A percentile compares a stretch with the other conserved stretches of the same genome.
Evolutionary conservation across 2,329 filamentous ascomycete species (phyloP).

Genomic region (Lachnellula hyalina): DNA sequence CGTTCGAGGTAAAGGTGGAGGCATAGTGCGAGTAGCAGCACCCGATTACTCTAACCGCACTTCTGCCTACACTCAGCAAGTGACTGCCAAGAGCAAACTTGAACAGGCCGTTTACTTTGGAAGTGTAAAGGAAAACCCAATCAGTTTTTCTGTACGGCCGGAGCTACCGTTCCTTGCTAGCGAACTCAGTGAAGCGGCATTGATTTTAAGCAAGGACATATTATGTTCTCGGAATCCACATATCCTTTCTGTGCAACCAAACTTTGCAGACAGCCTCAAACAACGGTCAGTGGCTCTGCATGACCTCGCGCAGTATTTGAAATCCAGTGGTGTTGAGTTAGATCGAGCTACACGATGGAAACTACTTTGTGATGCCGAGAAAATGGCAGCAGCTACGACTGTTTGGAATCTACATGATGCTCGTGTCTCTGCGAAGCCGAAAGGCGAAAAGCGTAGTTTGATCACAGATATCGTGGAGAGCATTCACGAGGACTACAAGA

Average conservation of each 20-base stretch:
- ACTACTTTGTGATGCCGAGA: constrained; percentile 85
- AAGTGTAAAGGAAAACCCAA: constrained; percentile 71
- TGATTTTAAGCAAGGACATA: constrained; percentile 76
- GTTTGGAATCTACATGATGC: constrained; percentile 79
- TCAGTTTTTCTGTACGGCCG: constrained; percentile 71
- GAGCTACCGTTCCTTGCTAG: constrained; percentile 60
- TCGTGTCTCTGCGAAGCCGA: constrained; percentile 54
- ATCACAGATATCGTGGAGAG: constrained; percentile 69
- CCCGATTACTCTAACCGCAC: constrained; percentile 56
- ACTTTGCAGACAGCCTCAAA: constrained; percentile 75
- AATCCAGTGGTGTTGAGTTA: constrained; percentile 59
- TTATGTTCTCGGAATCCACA: constrained; percentile 70
- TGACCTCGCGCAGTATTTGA: constrained; percentile 68
- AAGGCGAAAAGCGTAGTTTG: constrained; percentile 61
- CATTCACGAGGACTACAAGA: constrained; percentile 72
- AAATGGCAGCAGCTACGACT: constrained; percentile 70
- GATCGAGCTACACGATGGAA: constrained; percentile 68
- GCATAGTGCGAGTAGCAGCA: constrained; percentile 51
- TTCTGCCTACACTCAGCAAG: constrained; percentile 50
- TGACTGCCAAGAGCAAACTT: constrained; percentile 82
- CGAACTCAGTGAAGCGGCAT: constrained; percentile 71
- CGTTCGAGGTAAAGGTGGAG: constrained; percentile 53
- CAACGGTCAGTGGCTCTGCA: constrained; percentile 68
- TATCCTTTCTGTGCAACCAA: constrained; percentile 66
- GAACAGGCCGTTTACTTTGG: constrained; percentile 96